Percentiles rank a stretch among this genome's conserved stretches.
phyloP scores from a whole-genome alignment of 2,329 filamentous ascomycete genomes.

The Clonostachys solani region DNA sequence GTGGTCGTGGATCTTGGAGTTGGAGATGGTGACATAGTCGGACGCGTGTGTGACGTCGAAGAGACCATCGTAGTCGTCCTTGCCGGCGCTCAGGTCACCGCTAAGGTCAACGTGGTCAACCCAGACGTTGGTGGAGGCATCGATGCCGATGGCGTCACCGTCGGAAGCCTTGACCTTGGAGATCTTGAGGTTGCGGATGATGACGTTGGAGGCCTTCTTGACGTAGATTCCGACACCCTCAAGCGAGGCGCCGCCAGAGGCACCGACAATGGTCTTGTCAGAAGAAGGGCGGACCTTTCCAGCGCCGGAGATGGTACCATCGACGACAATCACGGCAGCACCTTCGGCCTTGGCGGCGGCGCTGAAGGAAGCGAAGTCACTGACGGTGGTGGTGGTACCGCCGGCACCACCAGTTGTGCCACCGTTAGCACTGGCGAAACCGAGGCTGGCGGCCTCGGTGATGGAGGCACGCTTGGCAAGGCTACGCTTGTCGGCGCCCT shows the following conservation, averaged over 20 bases:
- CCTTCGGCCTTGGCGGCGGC: slow-evolving; percentile 17
- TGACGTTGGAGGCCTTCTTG: slow-evolving; percentile 50
- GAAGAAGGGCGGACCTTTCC: slow-evolving; percentile 24
- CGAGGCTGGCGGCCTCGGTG: slow-evolving; percentile 26
- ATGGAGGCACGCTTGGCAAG: slow-evolving; percentile 26
- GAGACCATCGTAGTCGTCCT: slow-evolving; percentile 68
- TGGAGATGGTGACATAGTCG: slow-evolving; percentile 53
- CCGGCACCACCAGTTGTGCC: slow-evolving; percentile 21
- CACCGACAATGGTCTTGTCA: slow-evolving; percentile 38
- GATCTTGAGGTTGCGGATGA: slow-evolving; percentile 59
- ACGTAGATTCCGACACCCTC: slow-evolving; percentile 41
- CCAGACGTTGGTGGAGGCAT: slow-evolving; percentile 57
- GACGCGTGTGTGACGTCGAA: slow-evolving; percentile 59
- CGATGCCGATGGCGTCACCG: slow-evolving; percentile 57
- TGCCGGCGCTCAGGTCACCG: slow-evolving; percentile 53
- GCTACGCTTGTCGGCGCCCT: slow-evolving; percentile 6
- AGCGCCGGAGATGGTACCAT: slow-evolving; percentile 16
- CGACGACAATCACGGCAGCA: slow-evolving; percentile 20
- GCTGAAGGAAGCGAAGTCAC: slow-evolving; percentile 13
- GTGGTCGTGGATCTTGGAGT: slow-evolving; percentile 33
- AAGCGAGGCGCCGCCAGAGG: slow-evolving; percentile 17
- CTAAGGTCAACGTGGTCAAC: slow-evolving; percentile 65
- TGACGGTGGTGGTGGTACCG: slow-evolving; percentile 20
- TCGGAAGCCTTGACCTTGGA: slow-evolving; percentile 50
- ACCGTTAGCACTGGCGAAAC: slow-evolving; percentile 27